Evolutionary conservation across 2,329 filamentous ascomycete species (phyloP), one percentile per base, ranked within the genome.

Genomic region (Rhynchosporium agropyri): DNA sequence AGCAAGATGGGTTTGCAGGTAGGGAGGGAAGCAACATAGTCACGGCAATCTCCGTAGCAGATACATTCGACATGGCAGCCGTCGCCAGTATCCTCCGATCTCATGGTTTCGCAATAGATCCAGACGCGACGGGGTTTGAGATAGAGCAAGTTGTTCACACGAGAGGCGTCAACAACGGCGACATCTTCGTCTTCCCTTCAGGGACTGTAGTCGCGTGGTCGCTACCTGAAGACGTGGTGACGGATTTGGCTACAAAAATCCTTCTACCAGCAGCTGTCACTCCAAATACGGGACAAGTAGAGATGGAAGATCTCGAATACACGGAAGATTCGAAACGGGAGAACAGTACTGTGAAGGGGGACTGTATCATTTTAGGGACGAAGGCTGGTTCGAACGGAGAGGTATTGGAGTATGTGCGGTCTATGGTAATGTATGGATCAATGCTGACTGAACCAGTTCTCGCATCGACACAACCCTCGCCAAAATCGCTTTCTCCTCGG

Each of bases 401-500:
- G 50, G 79, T 56, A 26, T 29, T 58, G 45, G 67, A 63, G 72
- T 73, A 65, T 51, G 58, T 36, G 31, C n/a, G 9, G 9, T 53
- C 20, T 7, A 4, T 33, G 15, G 4, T 8, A 29, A 12, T 15
- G 46, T 4, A 6, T 20, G 26, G 5, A 29, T 12, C 45, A 10
- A 12, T 48, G 49, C 61, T 68, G 48, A 69, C 51, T 10, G 8
- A 6, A 29, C 29, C 36, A 71, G 69, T 49, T 63, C 64, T 43
- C 68, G 65, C 71, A 76, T 83, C 10, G 83, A 84, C 70, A 84
- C 80, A 1, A 90, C 94, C 1, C 83, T 97, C 13, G 92, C 93
- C 70, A 97, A 98, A 75, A 94, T 98, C 66, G 95, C 95, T 49
- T 98, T 98, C 76, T 97, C 94, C 0, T 97, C 92, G 0, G 94